Evolutionary conservation across 2,329 filamentous ascomycete species (phyloP).

Genomic region (Paraconiothyrium sp.): DNA sequence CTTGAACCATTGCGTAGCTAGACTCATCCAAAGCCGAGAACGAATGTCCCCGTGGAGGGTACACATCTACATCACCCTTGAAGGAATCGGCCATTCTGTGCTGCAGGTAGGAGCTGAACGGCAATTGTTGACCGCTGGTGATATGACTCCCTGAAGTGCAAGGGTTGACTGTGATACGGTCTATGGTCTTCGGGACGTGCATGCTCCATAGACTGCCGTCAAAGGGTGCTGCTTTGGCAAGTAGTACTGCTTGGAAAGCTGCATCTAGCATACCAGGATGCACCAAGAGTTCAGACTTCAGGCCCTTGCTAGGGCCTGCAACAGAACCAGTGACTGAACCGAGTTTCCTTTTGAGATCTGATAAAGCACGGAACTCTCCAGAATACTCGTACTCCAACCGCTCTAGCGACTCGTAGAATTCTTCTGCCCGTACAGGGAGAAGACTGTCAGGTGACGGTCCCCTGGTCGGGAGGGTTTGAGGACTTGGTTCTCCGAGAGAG

Average conservation of each 20-base stretch:
- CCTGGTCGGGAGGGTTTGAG: not conserved
- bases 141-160: not conserved
- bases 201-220: conserved; percentile 36
- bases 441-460: not conserved
- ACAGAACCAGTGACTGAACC: not conserved
- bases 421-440: not conserved
- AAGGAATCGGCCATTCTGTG: not conserved
- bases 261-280: conserved; percentile 39
- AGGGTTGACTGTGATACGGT: conserved; percentile 13
- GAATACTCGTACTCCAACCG: not conserved
- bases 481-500: not conserved
- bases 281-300: not conserved
- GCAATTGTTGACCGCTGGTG: not conserved
- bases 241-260: conserved; percentile 39
- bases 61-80: not conserved
- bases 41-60: no score
- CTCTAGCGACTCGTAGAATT: not conserved
- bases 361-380: not conserved
- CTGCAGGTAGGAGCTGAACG: not conserved
- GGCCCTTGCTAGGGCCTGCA: not conserved
- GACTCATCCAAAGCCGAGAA: not conserved
- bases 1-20: not conserved
- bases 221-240: conserved; percentile 36
- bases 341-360: not conserved
- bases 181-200: conserved; percentile 30